phyloP scores from a whole-genome alignment of 176 grass and related monocot genomes.

The Zoysia japonica region DNA sequence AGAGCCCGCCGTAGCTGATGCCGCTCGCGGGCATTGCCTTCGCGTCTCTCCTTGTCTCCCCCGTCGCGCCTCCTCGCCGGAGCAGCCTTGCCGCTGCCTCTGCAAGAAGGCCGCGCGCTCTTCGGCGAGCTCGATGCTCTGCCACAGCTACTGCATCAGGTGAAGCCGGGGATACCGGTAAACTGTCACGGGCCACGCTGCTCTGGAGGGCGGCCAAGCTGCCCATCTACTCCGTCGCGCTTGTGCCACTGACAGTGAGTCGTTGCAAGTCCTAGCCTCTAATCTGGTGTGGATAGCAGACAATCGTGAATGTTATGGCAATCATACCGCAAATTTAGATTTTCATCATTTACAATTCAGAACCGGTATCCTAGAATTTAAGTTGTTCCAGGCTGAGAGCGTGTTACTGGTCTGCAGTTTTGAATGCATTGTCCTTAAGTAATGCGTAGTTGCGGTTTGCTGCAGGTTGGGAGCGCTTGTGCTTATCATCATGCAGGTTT shows the following conservation, averaged over 20 bases:
- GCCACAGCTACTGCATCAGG: slow-evolving; percentile 14
- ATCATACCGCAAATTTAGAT: not conserved
- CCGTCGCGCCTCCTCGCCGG: not conserved
- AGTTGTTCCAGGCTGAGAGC: not conserved
- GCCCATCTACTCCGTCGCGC: slow-evolving; percentile 81
- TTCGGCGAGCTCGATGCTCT: slow-evolving; percentile 23
- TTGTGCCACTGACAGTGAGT: slow-evolving; percentile 75
- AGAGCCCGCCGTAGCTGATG: slow-evolving; percentile 36
- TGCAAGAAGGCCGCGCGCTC: not conserved
- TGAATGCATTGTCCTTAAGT: not conserved
- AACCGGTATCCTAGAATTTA: not conserved
- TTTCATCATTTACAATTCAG: not conserved
- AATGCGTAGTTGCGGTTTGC: not conserved
- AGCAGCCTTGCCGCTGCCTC: not conserved
- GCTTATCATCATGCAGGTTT: slow-evolving; percentile 64
- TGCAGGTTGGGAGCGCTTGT: slow-evolving; percentile 64
- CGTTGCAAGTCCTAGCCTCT: not conserved
- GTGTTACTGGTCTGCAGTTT: not conserved
- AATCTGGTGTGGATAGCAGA: not conserved
- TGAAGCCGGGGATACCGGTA: slow-evolving; percentile 9
- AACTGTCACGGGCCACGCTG: slow-evolving; percentile 54
- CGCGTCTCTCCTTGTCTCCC: slow-evolving; percentile 41
- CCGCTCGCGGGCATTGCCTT: slow-evolving; percentile 48
- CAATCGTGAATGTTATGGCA: not conserved
- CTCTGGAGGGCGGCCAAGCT: slow-evolving; percentile 88